These are phyloP conservation scores for Globisporangium uncinulatum DNA, from an alignment of 352 stramenopile species.

Conservation along the genomic window DNA sequence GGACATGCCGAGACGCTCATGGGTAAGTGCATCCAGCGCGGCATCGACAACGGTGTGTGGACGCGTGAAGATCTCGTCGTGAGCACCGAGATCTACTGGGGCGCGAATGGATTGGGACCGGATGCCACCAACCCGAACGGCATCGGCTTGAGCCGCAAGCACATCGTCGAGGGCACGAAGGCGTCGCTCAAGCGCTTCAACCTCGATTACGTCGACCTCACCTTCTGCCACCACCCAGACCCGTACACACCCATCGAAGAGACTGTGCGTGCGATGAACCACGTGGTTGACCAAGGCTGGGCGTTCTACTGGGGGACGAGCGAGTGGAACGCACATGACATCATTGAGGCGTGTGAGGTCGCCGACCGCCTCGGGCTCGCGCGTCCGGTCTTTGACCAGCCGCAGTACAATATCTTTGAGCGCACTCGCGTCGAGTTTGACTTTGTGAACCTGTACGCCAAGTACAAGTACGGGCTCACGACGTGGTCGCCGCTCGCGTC, in stretches of 20 bases:
- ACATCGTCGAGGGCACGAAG: conserved; percentile 39
- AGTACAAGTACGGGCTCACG: no score
- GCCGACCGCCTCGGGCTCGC: conserved; percentile 28
- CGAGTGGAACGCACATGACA: conserved; percentile 40
- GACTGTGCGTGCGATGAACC: no score
- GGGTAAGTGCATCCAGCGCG: conserved; percentile 21
- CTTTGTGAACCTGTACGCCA: conserved; percentile 42
- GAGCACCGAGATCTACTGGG: conserved; percentile 53
- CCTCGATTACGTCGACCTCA: conserved; percentile 37
- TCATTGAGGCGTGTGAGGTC: conserved; percentile 37
- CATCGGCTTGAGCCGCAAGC: conserved; percentile 27
- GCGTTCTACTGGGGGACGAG: no score
- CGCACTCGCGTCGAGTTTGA: conserved; percentile 44
- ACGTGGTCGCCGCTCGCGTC: no score
- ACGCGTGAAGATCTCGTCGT: conserved; percentile 43
- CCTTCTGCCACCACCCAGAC: conserved; percentile 45
- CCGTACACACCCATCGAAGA: conserved; percentile 16
- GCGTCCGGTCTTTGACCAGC: conserved; percentile 30
- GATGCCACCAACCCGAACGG: conserved; percentile 16
- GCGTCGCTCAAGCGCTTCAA: conserved; percentile 32
- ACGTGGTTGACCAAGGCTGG: no score
- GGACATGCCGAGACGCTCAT: conserved; percentile 28
- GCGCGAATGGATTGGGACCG: no score
- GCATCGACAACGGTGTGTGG: conserved; percentile 17
- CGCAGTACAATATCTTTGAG: conserved; percentile 49